Conservation (phyloP, 1,284 basidiomycete genomes). For the Ustilago bromivora region DNA sequence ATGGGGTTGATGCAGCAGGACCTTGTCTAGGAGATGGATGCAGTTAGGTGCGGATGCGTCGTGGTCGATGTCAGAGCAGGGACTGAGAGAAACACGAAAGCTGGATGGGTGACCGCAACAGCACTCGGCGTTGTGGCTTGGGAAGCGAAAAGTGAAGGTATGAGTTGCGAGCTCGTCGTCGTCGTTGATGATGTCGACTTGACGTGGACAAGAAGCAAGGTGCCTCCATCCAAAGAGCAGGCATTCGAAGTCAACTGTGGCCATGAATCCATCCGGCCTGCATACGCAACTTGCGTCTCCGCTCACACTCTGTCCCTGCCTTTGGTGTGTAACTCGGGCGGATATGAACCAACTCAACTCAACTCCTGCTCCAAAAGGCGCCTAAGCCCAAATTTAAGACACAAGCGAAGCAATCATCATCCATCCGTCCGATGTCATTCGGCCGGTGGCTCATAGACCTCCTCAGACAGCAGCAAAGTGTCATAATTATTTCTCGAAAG, state of each 20-base stretch:
- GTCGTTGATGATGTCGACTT: conserved; percentile 3
- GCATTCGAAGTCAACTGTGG: conserved; percentile 3
- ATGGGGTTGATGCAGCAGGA: background rate
- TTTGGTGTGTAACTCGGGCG: conserved; percentile 6
- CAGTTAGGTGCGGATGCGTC: conserved; percentile 5
- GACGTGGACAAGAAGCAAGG: conserved; percentile 10
- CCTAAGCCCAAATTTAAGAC: background rate
- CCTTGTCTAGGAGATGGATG: background rate
- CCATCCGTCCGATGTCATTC: conserved; percentile 6
- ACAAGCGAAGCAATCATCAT: background rate
- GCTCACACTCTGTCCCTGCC: conserved; percentile 1
- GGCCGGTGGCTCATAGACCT: background rate
- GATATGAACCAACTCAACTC: background rate
- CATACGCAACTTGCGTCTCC: conserved; percentile 11
- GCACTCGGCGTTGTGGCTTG: background rate
- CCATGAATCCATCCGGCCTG: conserved; percentile 19
- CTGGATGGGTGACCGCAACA: background rate
- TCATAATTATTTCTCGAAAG: background rate
- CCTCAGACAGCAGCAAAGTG: background rate
- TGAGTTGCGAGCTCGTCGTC: background rate
- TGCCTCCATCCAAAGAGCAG: conserved; percentile 9
- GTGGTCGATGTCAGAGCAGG: background rate
- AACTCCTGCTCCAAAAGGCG: background rate
- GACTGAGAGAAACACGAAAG: conserved; percentile 2
- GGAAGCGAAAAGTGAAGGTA: background rate